Base-by-base conservation (phyloP, 2,329 filamentous ascomycete genomes). In the Macroventuria anomochaeta region DNA sequence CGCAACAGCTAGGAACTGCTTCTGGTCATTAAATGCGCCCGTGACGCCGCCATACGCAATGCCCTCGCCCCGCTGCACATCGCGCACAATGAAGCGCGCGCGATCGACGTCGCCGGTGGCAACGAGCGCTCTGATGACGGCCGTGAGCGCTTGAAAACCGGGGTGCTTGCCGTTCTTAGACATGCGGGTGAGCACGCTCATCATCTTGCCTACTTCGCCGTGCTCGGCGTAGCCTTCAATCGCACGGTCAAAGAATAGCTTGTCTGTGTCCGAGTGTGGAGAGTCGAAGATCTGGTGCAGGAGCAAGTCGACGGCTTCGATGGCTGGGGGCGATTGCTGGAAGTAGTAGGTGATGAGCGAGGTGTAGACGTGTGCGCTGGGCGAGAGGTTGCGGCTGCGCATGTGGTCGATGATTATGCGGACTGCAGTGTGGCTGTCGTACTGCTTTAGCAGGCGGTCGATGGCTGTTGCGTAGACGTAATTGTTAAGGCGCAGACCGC, bases 301-400 rank as follows among this genome's bases (percentile, higher is more conserved):
- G 3, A 93, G 76, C 0, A 72, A 69, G 31, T 85, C 81, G n/a
- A 90, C 81, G 12, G 83, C 82, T 2, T 75, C 72, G 25, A 89
- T 75, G 61, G 89, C 80, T 0, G 87, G 85, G 2, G 85, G 84
- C 1, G 75, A 57, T 43, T 79, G 80, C 7, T 78, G 65, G 68
- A 93, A 88, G 68, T 87, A 88, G 68, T 88, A 80, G 38, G 87
- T 83, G 38, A 89, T 77, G 17, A 95, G 81, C 65, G 88, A 89
- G 20, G 89, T 93, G 76, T 89, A 89, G 65, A 91, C 89, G 62
- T 91, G 83, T 1, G 84, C 74, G 3, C 83, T 83, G 2, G 85
- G 80, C 40, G 80, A 69, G 36, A 88, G 65, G 17, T 81, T 81
- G 20, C 79, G 75, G 5, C 66, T 62, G 43, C 76, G 75, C 81